Evolutionary conservation across 305 asterid species (phyloP).

Genomic region (Fraxinus greggii): DNA sequence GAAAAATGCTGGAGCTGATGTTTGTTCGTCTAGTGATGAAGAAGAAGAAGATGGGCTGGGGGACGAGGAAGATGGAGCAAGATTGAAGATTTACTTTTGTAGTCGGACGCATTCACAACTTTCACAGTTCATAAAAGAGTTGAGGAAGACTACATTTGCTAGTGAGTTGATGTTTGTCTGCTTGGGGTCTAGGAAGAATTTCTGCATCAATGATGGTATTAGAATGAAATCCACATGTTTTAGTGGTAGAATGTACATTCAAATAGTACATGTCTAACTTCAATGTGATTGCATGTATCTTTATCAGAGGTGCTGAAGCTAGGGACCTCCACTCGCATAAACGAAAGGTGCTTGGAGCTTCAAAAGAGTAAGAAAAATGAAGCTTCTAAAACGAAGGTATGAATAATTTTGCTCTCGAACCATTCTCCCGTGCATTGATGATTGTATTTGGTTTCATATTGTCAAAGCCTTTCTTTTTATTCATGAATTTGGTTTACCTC

Average conservation of each 20-base stretch:
- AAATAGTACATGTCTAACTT: slow-evolving; percentile 3
- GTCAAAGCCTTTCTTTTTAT: slow-evolving; percentile 2
- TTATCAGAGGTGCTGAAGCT: slow-evolving; percentile 71
- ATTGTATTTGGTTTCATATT: slow-evolving; percentile 12
- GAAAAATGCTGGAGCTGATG: slow-evolving; percentile 45
- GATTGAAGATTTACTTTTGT: slow-evolving; percentile 73
- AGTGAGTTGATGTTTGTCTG: slow-evolving; percentile 71
- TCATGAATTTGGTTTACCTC: not conserved
- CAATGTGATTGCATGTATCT: slow-evolving; percentile 21
- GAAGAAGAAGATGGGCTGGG: slow-evolving; percentile 51
- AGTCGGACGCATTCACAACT: slow-evolving; percentile 99
- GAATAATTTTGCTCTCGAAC: slow-evolving; percentile 10
- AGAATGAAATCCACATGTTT: slow-evolving; percentile 1
- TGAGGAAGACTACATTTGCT: slow-evolving; percentile 78
- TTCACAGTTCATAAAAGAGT: slow-evolving; percentile 90
- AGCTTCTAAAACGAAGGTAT: slow-evolving; percentile 72
- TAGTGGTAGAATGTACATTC: not conserved
- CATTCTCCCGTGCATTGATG: not conserved
- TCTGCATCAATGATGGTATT: slow-evolving; percentile 90
- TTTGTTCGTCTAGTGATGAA: slow-evolving; percentile 64
- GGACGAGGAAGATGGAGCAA: slow-evolving; percentile 53
- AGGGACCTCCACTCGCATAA: slow-evolving; percentile 64
- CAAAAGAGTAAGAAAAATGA: slow-evolving; percentile 63
- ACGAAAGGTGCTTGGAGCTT: slow-evolving; percentile 90
- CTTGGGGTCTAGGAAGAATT: slow-evolving; percentile 91